Evolutionary conservation across 2,329 filamentous ascomycete species (phyloP), one percentile per base, ranked within the genome.

Genomic region (Talaromyces marneffei): DNA sequence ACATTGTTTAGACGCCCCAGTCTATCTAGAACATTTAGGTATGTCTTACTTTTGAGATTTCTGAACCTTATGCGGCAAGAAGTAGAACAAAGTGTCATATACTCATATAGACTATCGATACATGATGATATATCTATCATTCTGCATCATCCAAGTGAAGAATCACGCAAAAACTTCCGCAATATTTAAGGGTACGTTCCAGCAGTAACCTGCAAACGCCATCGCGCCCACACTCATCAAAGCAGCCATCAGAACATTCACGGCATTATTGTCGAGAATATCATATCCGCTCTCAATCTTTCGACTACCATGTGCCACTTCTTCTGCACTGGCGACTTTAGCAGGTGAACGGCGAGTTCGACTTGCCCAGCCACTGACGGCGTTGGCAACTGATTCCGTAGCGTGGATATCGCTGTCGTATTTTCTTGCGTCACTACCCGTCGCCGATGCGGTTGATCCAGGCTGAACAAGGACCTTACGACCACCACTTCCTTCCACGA

Each of bases 171-270:
- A 46, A n/a, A 57, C 3, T 16, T 55, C 57, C 2, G 40, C 52
- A 18, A 60, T 44, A 8, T 42, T 56, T 39, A 63, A 57, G 4
- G 62, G 62, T 44, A 74, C 48, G 23, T 65, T 69, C 74, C 74
- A 77, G 29, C 67, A 53, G 64, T 71, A 74, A 42, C 70, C 65
- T 1, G 75, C 71, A 58, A 85, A 75, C 0, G 77, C 79, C 85
- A 97, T 95, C 4, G 87, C 89, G 4, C 87, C 85, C 18, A 92
- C 66, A 71, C 90, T 96, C 84, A 96, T 92, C 4, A 81, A 80
- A 14, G 85, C 82, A 0, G 93, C 92, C 93, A 97, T 97, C 61
- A 93, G 74, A 62, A 97, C 85, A 74, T 99, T 99, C 68, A 99
- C 92, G 59, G 90, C 89, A 74, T 99, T 99, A 75, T 99, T 99